These are phyloP conservation scores for Xylaria multiplex DNA, from an alignment of 2,329 filamentous ascomycete genomes.

Conservation along the genomic window DNA sequence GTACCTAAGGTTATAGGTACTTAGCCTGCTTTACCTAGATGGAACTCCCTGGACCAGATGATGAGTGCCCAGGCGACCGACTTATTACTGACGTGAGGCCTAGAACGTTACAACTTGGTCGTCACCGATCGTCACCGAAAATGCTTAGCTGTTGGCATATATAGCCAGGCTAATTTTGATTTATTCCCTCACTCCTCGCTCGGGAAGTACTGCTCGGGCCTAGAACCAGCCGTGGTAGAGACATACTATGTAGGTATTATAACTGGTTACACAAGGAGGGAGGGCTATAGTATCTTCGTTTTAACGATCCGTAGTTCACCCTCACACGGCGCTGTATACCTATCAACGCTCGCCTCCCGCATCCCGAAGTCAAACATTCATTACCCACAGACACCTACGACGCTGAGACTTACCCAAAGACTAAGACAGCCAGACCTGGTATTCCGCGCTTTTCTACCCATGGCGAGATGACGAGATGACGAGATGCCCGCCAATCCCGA, in stretches of 20 bases:
- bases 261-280: neutral
- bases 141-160: neutral
- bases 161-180: too few species aligned
- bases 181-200: neutral
- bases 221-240: neutral
- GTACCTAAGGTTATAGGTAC: neutral
- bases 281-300: neutral
- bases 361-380: too few species aligned
- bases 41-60: neutral
- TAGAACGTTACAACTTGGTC: neutral
- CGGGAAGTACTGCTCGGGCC: neutral
- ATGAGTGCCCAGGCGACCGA: neutral
- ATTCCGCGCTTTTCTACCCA: neutral
- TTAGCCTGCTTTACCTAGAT: neutral
- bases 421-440: neutral
- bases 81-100: slow-evolving; percentile 1
- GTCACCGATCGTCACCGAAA: neutral
- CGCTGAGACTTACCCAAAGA: neutral
- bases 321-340: neutral
- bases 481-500: neutral
- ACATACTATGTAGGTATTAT: neutral
- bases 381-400: neutral
- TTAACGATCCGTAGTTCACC: neutral
- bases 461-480: neutral
- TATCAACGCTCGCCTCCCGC: neutral